A percentile compares a stretch with the other conserved stretches of the same genome.
phyloP scores from a whole-genome alignment of 805 yeast genomes.

The Wickerhamiella musiphila region DNA sequence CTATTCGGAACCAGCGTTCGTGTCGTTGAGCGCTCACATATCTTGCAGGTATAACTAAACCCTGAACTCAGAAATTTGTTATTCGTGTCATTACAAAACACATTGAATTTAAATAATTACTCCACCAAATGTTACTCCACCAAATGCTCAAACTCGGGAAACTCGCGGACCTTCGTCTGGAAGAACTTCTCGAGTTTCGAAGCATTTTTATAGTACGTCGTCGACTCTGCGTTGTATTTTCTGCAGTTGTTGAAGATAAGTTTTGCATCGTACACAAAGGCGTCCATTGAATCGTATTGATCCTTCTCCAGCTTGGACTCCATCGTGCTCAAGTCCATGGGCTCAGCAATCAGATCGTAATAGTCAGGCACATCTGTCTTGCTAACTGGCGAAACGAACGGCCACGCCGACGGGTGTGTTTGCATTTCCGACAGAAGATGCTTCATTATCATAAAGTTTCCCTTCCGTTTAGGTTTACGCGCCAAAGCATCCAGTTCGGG shows the following conservation, averaged over 20 bases:
- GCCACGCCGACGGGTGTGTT: constrained; percentile 96
- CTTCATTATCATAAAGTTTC: constrained; percentile 88
- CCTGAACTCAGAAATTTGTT: too few species aligned
- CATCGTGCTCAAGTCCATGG: constrained; percentile 95
- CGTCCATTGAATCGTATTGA: constrained; percentile 78
- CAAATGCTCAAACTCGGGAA: constrained; percentile 77
- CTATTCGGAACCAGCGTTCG: too few species aligned
- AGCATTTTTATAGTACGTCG: constrained; percentile 92
- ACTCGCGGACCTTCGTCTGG: constrained; percentile 63
- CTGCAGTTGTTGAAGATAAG: constrained; percentile 83
- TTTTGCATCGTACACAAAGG: constrained; percentile 75
- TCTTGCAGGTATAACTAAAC: too few species aligned
- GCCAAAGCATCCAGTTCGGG: constrained; percentile 96
- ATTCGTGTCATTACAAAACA: too few species aligned
- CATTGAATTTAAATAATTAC: too few species aligned
- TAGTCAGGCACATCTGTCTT: constrained; percentile 91
- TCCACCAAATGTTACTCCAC: constrained; percentile 32
- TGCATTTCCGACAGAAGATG: constrained; percentile 74
- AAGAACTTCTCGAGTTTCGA: constrained; percentile 83
- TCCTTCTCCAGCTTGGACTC: constrained; percentile 84
- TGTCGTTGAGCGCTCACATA: too few species aligned
- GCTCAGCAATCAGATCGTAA: constrained; percentile 89
- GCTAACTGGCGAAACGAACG: constrained; percentile 84
- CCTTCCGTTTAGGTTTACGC: constrained; percentile 82
- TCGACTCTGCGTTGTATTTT: constrained; percentile 79